These are phyloP conservation scores for Arthrobotrys entomopaga DNA, from an alignment of 2,329 filamentous ascomycete genomes.

Conservation along the genomic window DNA sequence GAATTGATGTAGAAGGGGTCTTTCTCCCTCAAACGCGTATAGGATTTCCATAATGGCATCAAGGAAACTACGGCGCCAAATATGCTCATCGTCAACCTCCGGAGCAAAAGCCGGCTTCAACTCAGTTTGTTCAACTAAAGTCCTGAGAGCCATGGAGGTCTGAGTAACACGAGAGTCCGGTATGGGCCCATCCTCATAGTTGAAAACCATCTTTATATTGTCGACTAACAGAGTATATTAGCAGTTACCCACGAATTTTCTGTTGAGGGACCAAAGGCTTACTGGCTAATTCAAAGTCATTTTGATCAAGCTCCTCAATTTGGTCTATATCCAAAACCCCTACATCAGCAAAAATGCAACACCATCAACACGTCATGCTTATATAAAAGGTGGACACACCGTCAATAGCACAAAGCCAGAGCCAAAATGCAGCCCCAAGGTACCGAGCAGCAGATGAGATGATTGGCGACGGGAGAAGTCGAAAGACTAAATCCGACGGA, in stretches of 20 bases:
- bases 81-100: slow-evolving; percentile 19
- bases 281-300: slow-evolving; percentile 48
- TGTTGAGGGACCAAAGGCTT: slow-evolving; percentile 8
- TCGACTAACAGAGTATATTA: slow-evolving; percentile 27
- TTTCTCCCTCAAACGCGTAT: slow-evolving; percentile 57
- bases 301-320: slow-evolving; percentile 49
- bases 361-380: slow-evolving; percentile 17
- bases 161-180: slow-evolving; percentile 50
- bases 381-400: slow-evolving; percentile 24
- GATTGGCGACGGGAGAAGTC: slow-evolving; percentile 56
- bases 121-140: slow-evolving; percentile 56
- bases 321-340: slow-evolving; percentile 45
- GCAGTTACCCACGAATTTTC: neutral
- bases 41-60: slow-evolving; percentile 57
- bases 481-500: slow-evolving; percentile 57
- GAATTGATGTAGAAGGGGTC: slow-evolving; percentile 56
- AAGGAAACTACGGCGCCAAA: slow-evolving; percentile 57
- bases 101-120: slow-evolving; percentile 5
- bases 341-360: slow-evolving; percentile 45
- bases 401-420: slow-evolving; percentile 59
- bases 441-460: slow-evolving; percentile 56
- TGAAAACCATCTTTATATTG: slow-evolving; percentile 39
- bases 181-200: slow-evolving; percentile 41
- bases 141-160: slow-evolving; percentile 56
- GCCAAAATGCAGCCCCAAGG: slow-evolving; percentile 58